These are phyloP conservation scores for Diaporthe nobilis DNA, from an alignment of 2,329 filamentous ascomycete genomes.

Conservation along the genomic window DNA sequence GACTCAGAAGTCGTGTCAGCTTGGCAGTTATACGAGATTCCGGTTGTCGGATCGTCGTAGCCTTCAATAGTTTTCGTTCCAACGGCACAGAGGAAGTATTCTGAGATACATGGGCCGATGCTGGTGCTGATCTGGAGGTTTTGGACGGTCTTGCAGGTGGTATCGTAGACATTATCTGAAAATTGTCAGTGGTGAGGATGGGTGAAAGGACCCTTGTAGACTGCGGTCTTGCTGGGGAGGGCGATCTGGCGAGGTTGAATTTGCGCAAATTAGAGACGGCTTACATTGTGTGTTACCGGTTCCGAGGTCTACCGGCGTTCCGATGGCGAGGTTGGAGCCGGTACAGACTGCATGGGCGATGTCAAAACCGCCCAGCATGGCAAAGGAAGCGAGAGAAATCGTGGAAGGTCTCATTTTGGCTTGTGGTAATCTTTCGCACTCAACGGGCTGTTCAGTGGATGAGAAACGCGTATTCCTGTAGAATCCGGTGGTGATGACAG, in stretches of 20 bases:
- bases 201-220: too few species aligned
- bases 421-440: background rate
- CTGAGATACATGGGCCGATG: slow-evolving; percentile 23
- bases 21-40: slow-evolving; percentile 27
- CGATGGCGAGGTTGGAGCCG: slow-evolving; percentile 30
- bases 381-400: slow-evolving; percentile 16
- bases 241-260: background rate
- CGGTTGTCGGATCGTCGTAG: slow-evolving; percentile 38
- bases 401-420: slow-evolving; percentile 30
- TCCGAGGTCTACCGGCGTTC: background rate
- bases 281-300: slow-evolving; percentile 34
- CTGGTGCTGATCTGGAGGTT: slow-evolving; percentile 21
- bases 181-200: background rate
- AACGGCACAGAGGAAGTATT: slow-evolving; percentile 33
- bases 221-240: background rate
- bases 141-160: slow-evolving; percentile 32
- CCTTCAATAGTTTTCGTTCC: slow-evolving; percentile 24
- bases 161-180: slow-evolving; percentile 35
- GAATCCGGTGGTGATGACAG: background rate
- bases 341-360: slow-evolving; percentile 37
- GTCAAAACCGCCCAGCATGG: slow-evolving; percentile 35
- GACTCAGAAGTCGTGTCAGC: slow-evolving; percentile 31
- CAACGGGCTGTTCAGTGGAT: background rate
- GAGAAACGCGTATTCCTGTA: too few species aligned
- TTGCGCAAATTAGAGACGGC: too few species aligned